Evolutionary conservation across 768 basidiomycete genomes (phyloP).

Genomic region (Boletus vinaceobasis): DNA sequence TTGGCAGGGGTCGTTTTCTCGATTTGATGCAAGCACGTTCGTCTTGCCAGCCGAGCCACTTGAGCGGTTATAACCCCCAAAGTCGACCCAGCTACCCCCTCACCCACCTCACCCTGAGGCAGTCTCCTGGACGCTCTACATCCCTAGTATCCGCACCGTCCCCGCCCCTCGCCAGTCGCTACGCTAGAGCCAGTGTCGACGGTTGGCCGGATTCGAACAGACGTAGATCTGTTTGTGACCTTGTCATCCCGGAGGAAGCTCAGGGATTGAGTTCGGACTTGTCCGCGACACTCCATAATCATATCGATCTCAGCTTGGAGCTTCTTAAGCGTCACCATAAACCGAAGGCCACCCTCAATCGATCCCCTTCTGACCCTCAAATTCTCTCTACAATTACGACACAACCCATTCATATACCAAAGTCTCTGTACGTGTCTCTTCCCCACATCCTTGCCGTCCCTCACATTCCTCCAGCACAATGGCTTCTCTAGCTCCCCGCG

Average conservation of each 20-base stretch:
- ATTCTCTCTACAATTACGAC: conserved; percentile 64
- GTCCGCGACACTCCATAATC: conserved; percentile 30
- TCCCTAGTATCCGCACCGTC: conserved; percentile 10
- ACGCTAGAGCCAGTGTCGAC: conserved; percentile 4
- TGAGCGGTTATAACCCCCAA: conserved; percentile 18
- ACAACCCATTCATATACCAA: conserved; percentile 54
- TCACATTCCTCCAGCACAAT: conserved; percentile 43
- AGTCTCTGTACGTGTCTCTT: conserved; percentile 34
- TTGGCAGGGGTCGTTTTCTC: conserved; percentile 4
- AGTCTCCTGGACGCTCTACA: not conserved
- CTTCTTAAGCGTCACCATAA: conserved; percentile 64
- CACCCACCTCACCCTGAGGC: conserved; percentile 6
- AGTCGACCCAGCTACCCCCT: conserved; percentile 19
- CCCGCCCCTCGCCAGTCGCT: conserved; percentile 22
- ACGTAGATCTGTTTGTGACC: conserved; percentile 28
- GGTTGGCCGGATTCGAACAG: conserved; percentile 7
- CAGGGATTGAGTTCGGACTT: conserved; percentile 30
- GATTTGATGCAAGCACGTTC: conserved; percentile 36
- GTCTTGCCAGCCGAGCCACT: conserved; percentile 22
- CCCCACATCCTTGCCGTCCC: conserved; percentile 7
- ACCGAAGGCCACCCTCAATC: conserved; percentile 42
- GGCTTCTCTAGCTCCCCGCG: conserved; percentile 53
- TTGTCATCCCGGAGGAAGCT: conserved; percentile 29
- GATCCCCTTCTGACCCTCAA: conserved; percentile 49
- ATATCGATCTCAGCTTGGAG: conserved; percentile 36